A percentile compares a stretch with the other conserved stretches of the same genome.
Conservation (phyloP, 2,329 filamentous ascomycete species). For the Colletotrichum horii region DNA sequence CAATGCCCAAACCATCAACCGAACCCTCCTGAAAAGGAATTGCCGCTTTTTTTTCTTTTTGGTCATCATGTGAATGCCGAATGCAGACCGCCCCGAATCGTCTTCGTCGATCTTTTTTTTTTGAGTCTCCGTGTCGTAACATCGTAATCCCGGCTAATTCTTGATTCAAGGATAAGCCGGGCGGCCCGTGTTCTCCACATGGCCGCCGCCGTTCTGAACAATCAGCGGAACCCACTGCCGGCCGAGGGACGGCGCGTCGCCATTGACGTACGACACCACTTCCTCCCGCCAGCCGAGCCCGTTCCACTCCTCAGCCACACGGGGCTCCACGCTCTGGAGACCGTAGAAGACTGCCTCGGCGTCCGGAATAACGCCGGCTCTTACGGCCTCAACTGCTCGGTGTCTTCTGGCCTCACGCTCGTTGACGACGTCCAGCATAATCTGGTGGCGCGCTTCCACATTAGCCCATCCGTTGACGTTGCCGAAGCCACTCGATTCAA, state of each 20-base stretch:
- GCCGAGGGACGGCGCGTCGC: constrained; percentile 46
- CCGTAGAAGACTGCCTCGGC: constrained; percentile 38
- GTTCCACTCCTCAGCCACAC: constrained; percentile 48
- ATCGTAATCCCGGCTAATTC: constrained; percentile 9
- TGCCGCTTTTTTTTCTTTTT: constrained; percentile 14
- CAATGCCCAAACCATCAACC: constrained; percentile 13
- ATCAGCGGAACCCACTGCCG: constrained; percentile 49
- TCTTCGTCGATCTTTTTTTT: not conserved
- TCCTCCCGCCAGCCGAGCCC: constrained; percentile 57
- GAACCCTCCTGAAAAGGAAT: not conserved
- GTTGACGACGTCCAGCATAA: constrained; percentile 54
- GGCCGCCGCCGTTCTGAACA: not conserved
- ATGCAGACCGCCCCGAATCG: not conserved
- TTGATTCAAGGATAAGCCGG: constrained; percentile 22
- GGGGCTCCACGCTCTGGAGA: constrained; percentile 43
- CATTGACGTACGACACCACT: constrained; percentile 37
- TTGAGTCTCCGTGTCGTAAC: constrained; percentile 19
- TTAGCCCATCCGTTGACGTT: constrained; percentile 55
- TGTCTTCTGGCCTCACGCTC: constrained; percentile 64
- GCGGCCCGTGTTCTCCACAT: not conserved
- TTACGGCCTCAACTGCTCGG: constrained; percentile 49
- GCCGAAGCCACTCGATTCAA: constrained; percentile 65
- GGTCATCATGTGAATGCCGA: constrained; percentile 15
- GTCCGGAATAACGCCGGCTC: constrained; percentile 37
- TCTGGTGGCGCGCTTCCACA: constrained; percentile 49